These are phyloP conservation scores for Echeveria elegans DNA, from an alignment of 164 flowering plant genomes.

Conservation along the genomic window DNA sequence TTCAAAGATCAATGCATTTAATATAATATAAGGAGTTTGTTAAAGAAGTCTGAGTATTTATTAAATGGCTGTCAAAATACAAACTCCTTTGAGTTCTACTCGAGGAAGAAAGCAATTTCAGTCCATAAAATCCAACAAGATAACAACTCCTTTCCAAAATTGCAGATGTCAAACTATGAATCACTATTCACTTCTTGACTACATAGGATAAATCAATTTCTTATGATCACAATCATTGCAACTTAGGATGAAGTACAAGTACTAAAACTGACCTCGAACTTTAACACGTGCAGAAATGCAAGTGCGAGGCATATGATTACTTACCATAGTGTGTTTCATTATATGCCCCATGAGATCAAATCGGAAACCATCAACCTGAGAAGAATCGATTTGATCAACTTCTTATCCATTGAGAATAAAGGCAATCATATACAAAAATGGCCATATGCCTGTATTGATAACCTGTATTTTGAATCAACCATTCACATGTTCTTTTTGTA, in stretches of 20 bases:
- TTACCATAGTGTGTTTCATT: slow-evolving; percentile 87
- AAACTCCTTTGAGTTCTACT: background rate
- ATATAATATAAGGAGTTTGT: background rate
- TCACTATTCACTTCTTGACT: background rate
- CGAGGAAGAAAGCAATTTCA: background rate
- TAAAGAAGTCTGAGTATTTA: background rate
- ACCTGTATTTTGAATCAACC: background rate
- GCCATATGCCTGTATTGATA: background rate
- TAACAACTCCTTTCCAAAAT: background rate
- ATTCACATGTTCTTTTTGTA: background rate
- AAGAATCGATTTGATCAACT: background rate
- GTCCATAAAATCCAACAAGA: background rate
- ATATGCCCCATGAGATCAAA: slow-evolving; percentile 97
- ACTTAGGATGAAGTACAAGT: background rate
- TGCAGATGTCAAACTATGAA: background rate
- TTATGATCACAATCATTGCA: background rate
- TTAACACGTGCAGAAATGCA: background rate
- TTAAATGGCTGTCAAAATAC: background rate
- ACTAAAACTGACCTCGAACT: background rate
- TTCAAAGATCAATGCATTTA: too few relatives aligned
- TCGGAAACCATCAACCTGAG: slow-evolving; percentile 92
- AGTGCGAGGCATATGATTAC: slow-evolving; percentile 1
- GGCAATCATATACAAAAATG: background rate
- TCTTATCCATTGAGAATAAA: background rate
- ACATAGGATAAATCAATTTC: background rate